Percentiles rank a stretch among this genome's conserved stretches.
Conservation (phyloP, 768 basidiomycete species). For the Gymnopilus junonius region DNA sequence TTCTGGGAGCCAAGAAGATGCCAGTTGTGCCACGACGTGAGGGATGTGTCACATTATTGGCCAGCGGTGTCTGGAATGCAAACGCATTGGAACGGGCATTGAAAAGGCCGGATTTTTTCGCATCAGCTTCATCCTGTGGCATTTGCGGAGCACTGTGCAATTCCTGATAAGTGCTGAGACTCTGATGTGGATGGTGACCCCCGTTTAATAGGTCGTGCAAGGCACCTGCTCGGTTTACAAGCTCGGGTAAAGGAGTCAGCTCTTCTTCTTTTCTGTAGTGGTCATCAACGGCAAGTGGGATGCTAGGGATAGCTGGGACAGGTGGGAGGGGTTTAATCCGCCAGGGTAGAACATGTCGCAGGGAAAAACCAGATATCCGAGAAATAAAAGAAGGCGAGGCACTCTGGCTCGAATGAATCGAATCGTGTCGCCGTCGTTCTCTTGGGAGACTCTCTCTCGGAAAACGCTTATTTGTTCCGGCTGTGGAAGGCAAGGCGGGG, state of each 20-base stretch:
- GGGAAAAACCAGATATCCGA: slow-evolving; percentile 45
- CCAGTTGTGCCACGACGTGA: background rate
- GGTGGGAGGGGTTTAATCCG: slow-evolving; percentile 62
- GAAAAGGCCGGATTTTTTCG: slow-evolving; percentile 9
- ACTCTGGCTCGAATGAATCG: slow-evolving; percentile 51
- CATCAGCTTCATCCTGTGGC: slow-evolving; percentile 11
- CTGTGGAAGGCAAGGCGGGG: slow-evolving; percentile 13
- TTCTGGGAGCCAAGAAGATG: background rate
- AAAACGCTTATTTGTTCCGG: slow-evolving; percentile 15
- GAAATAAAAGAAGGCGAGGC: slow-evolving; percentile 57
- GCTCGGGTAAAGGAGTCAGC: slow-evolving; percentile 50
- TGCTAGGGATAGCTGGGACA: slow-evolving; percentile 54
- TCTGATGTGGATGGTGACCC: slow-evolving; percentile 57
- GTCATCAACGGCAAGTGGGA: slow-evolving; percentile 44
- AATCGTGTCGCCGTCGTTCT: slow-evolving; percentile 35
- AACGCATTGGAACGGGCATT: background rate
- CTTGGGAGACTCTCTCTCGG: slow-evolving; percentile 7
- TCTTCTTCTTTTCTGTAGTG: slow-evolving; percentile 50
- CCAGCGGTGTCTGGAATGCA: background rate
- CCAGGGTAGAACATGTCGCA: slow-evolving; percentile 43
- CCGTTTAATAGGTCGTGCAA: slow-evolving; percentile 55
- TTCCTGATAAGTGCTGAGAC: slow-evolving; percentile 33
- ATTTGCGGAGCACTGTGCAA: slow-evolving; percentile 10
- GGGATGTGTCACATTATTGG: background rate
- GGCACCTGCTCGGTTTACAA: slow-evolving; percentile 53